Conservation (phyloP, 495 filamentous ascomycete species). For the Pyrenopolyporus hunteri region DNA sequence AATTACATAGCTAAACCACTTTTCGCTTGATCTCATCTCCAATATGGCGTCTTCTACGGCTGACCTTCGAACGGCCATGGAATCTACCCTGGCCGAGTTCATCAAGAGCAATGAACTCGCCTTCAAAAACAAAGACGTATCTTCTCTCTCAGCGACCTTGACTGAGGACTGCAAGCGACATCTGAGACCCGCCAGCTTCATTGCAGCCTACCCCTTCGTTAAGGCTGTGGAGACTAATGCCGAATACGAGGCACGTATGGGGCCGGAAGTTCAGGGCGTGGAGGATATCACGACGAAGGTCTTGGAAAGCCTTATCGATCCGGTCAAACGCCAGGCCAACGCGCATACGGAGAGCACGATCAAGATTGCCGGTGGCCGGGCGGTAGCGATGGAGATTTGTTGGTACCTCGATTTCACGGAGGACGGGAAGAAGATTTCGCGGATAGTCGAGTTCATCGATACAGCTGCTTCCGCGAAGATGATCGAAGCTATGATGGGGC, state of each 20-base stretch:
- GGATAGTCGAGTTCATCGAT: slow-evolving; percentile 16
- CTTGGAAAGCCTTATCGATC: slow-evolving; percentile 9
- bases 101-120: slow-evolving; percentile 1
- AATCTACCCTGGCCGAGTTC: slow-evolving; percentile 8
- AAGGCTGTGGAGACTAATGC: slow-evolving; percentile 12
- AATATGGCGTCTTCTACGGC: slow-evolving; percentile 11
- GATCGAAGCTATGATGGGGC: slow-evolving; percentile 2
- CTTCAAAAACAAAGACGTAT: slow-evolving; percentile 1
- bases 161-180: background rate
- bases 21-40: too few species aligned
- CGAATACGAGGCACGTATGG: slow-evolving; percentile 22
- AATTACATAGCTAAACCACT: too few species aligned
- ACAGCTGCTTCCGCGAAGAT: slow-evolving; percentile 1
- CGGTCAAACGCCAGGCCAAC: slow-evolving; percentile 3
- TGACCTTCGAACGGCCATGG: background rate
- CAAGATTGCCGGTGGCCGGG: background rate
- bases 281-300: background rate
- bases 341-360: background rate
- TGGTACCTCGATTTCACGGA: slow-evolving; percentile 21
- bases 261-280: slow-evolving; percentile 1
- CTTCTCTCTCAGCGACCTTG: background rate
- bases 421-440: slow-evolving; percentile 13
- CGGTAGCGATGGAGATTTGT: slow-evolving; percentile 12
- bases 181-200: background rate
- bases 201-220: background rate